Base-by-base conservation (phyloP, 2,329 filamentous ascomycete genomes). In the Emergomyces orientalis region DNA sequence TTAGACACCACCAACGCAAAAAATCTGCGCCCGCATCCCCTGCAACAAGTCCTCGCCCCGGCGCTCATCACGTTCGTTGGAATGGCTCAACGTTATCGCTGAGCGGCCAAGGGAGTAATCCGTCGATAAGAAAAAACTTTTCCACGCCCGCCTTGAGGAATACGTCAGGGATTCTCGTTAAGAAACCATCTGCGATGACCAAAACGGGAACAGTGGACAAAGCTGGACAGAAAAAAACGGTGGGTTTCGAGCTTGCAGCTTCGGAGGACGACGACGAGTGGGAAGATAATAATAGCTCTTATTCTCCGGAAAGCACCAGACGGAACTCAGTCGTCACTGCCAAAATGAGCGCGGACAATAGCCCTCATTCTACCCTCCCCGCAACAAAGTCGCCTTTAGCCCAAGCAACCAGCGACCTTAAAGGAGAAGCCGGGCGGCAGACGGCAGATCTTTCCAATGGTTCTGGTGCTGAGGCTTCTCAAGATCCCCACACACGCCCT, bases 201-300 rank as follows among this genome's bases (percentile, higher is more conserved):
- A 62, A 65, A 52, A 27, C 59, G 6, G 58, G 22, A 17, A 22
- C 22, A 17, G 32, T 11, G 17, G 27, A 73, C 60, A 68, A 71
- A n/a, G 73, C 73, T 43, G 75, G 74, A 67, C 63, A 66, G 43
- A 77, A 78, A 71, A 79, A 79, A 66, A 72, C 75, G n/a, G 76
- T 79, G 60, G 77, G 78, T 19, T 80, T 80, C 65, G 75, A 79
- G 64, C 67, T 80, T 47, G 78, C 72, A 4, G 76, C 75, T 62
- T 75, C 76, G 19, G 75, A 76, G 19, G 75, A 76, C 63, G 70
- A 71, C 49, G 78, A 79, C 64, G 76, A 70, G 63, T 78, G 79
- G 65, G 80, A 78, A 78, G 78, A 79, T 65, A 77, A 80, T 68
- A 72, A 69, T 25, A 78, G 76, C 32, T 79, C 78, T 27, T 76